phyloP scores from a whole-genome alignment of 2,329 filamentous ascomycete genomes.

The Phaeosphaeria sp. region DNA sequence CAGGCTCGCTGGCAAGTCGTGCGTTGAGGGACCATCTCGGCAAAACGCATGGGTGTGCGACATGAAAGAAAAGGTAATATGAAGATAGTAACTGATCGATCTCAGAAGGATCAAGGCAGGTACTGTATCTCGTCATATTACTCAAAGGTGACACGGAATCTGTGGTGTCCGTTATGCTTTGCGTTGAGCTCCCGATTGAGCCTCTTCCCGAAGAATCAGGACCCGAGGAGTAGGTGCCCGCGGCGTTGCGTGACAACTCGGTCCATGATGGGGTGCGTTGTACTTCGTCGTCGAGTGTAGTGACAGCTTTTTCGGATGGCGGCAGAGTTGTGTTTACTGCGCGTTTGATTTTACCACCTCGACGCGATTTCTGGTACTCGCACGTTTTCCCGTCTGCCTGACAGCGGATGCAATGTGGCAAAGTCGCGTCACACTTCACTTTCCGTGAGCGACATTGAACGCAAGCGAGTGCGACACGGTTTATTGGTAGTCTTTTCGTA shows the following conservation, averaged over 20 bases:
- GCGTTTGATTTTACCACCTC: constrained; percentile 19
- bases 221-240: background rate
- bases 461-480: constrained; percentile 26
- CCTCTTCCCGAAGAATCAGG: background rate
- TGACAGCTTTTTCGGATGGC: background rate
- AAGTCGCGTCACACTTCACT: constrained; percentile 22
- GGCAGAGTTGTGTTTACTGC: background rate
- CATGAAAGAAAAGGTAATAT: constrained; percentile 28
- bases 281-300: background rate
- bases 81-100: constrained; percentile 21
- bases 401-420: constrained; percentile 19
- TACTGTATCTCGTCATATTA: background rate
- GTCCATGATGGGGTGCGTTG: background rate
- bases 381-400: constrained; percentile 20
- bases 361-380: constrained; percentile 27
- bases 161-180: constrained; percentile 12
- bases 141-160: constrained; percentile 9
- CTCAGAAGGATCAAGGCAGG: constrained; percentile 3
- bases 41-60: constrained; percentile 26
- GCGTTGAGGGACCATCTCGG: constrained; percentile 19
- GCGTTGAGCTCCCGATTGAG: constrained; percentile 13
- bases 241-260: background rate
- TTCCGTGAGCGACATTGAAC: constrained; percentile 27
- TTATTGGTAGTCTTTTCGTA: constrained; percentile 9
- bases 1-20: constrained; percentile 7